These are phyloP conservation scores for Cladobotryum mycophilum DNA, from an alignment of 2,329 filamentous ascomycete species.

Conservation along the genomic window DNA sequence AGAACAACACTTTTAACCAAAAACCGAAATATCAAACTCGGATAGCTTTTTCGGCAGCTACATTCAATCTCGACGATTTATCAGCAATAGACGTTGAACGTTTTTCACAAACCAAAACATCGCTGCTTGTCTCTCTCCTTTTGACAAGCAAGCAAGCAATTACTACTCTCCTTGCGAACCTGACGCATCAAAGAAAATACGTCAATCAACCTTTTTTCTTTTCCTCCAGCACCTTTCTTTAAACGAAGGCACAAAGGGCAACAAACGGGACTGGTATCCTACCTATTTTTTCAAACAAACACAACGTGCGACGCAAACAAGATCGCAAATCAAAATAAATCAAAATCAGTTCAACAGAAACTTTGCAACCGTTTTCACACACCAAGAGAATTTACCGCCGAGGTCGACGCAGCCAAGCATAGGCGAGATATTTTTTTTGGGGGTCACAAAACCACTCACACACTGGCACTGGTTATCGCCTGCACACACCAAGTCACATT, in stretches of 20 bases:
- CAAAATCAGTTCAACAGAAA: background rate
- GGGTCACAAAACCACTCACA: constrained; percentile 1
- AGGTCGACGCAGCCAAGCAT: background rate
- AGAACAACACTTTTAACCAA: too few species aligned
- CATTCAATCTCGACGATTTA: too few species aligned
- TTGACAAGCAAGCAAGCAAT: background rate
- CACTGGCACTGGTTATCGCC: background rate
- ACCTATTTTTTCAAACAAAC: constrained; percentile 3
- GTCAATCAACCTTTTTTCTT: too few species aligned
- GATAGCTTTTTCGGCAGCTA: too few species aligned
- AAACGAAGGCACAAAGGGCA: background rate
- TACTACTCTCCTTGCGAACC: background rate
- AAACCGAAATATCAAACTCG: background rate
- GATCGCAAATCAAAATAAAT: background rate
- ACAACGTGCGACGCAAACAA: constrained; percentile 6
- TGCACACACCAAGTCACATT: background rate
- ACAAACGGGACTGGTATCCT: constrained; percentile 6
- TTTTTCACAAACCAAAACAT: background rate
- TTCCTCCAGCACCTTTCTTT: background rate
- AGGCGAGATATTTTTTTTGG: background rate
- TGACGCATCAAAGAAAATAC: background rate
- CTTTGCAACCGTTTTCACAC: too few species aligned
- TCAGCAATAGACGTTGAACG: background rate
- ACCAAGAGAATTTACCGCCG: background rate
- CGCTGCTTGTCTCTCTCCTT: background rate